Base-by-base conservation (phyloP, 768 basidiomycete species). In the Tylopilus balloui region DNA sequence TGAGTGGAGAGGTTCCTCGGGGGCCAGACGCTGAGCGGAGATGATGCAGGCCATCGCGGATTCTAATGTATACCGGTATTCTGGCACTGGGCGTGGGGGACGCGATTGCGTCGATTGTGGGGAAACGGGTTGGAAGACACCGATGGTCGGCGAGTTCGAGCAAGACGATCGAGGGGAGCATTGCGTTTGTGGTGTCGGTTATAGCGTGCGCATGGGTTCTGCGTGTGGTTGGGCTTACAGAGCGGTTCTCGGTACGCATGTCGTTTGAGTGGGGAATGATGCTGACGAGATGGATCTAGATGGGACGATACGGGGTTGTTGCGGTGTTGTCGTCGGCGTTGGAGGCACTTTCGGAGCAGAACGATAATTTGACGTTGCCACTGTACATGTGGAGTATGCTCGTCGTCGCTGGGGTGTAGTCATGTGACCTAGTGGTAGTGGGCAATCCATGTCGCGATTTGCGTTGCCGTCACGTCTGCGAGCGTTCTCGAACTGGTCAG, bases 321-420 rank as follows among this genome's bases (percentile, higher is more conserved):
- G 76, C 84, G 24, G 66, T 69, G n/a, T 62, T 88, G 35, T 76
- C 88, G 4, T 82, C 83, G 3, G 65, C 90, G 36, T 75, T 98
- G 55, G 96, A 99, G 70, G 96, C 92, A 14, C 69, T 93, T 48
- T 92, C 91, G 17, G 86, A 86, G 63, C 96, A 99, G 71, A 98
- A 98, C 69, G 96, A 99, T 70, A 99, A 99, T 69, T 75, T 99
- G 56, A 92, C 90, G 35, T 73, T 99, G 53, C 95, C 96, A n/a
- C 71, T 98, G 68, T 98, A 87, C 67, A 84, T 94, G 74, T 99
- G 93, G 92, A 87, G 88, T 63, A 74, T 92, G 71, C 73, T 92
- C 28, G 83, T 84, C 27, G 69, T 92, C 42, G 73, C 77, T 7
- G 74, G 71, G 47, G 55, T 53, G 50, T 62, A 59, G 51, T 64